A percentile compares a stretch with the other conserved stretches of the same genome.
These are phyloP conservation scores for Prototheca wickerhamii DNA, from an alignment of 163 green algal genomes.

Conservation along the genomic window DNA sequence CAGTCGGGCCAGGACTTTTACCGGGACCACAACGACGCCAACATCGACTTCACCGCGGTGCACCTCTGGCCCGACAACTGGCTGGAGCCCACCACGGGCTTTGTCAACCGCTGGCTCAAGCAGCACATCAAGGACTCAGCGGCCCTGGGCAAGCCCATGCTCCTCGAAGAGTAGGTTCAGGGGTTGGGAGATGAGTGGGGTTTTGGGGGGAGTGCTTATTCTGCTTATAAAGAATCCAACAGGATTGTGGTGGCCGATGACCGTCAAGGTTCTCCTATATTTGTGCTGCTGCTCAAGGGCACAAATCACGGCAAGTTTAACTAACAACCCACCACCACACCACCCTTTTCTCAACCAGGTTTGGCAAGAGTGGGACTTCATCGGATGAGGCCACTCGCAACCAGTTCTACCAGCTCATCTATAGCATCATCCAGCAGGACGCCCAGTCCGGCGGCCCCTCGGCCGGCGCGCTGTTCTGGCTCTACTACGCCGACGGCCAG, in stretches of 20 bases:
- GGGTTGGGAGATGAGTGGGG: constrained; percentile 5
- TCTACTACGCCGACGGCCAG: constrained; percentile 25
- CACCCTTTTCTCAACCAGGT: background rate
- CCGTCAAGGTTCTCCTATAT: too few species aligned
- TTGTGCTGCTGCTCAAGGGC: background rate
- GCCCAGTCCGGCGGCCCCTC: constrained; percentile 9
- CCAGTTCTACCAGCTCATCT: background rate
- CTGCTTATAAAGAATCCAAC: too few species aligned
- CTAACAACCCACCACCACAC: background rate
- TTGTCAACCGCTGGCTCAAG: constrained; percentile 22
- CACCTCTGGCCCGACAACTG: constrained; percentile 71
- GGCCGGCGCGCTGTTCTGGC: constrained; percentile 25
- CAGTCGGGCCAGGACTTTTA: constrained; percentile 28
- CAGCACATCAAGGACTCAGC: constrained; percentile 22
- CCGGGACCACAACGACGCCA: constrained; percentile 16
- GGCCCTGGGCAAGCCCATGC: constrained; percentile 20
- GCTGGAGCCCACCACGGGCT: constrained; percentile 16
- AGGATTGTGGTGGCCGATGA: too few species aligned
- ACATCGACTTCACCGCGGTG: constrained; percentile 62
- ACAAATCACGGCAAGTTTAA: too few species aligned
- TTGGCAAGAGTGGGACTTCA: background rate
- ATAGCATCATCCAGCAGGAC: constrained; percentile 3
- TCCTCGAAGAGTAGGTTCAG: constrained; percentile 32
- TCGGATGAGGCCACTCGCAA: background rate
- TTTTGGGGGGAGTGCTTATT: background rate